Conservation (phyloP, 192 early-diverging fungal species). For the Coemansia sp. region DNA sequence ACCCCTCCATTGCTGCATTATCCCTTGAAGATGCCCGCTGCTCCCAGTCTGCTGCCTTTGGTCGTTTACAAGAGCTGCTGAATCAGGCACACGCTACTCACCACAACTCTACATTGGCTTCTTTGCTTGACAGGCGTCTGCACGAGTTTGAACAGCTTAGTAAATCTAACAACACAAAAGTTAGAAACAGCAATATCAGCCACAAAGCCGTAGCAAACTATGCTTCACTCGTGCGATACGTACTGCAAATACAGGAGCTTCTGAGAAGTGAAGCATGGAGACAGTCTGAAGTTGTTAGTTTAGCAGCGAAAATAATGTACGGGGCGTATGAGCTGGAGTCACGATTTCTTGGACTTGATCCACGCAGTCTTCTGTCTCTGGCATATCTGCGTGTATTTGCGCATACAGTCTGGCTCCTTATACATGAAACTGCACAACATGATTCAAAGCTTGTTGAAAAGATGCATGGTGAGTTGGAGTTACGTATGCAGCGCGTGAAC, state of each 20-base stretch:
- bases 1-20: constrained; percentile 6
- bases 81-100: background rate
- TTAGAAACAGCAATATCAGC: background rate
- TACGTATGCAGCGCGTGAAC: constrained; percentile 12
- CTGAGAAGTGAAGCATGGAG: background rate
- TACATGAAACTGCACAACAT: constrained; percentile 10
- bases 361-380: constrained; percentile 15
- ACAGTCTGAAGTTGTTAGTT: constrained; percentile 1
- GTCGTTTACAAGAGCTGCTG: background rate
- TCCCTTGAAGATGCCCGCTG: constrained; percentile 6
- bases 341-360: constrained; percentile 30
- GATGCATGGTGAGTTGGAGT: constrained; percentile 28
- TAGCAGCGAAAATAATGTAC: constrained; percentile 28
- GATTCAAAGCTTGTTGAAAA: constrained; percentile 17
- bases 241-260: constrained; percentile 7
- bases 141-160: background rate
- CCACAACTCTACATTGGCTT: background rate
- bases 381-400: constrained; percentile 31
- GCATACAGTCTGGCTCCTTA: constrained; percentile 34
- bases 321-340: constrained; percentile 29
- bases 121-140: background rate
- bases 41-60: background rate
- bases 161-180: background rate
- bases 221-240: constrained; percentile 5
- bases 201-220: constrained; percentile 15